Base-by-base conservation (phyloP, 2,329 filamentous ascomycete genomes). In the Xylariaceae sp. region DNA sequence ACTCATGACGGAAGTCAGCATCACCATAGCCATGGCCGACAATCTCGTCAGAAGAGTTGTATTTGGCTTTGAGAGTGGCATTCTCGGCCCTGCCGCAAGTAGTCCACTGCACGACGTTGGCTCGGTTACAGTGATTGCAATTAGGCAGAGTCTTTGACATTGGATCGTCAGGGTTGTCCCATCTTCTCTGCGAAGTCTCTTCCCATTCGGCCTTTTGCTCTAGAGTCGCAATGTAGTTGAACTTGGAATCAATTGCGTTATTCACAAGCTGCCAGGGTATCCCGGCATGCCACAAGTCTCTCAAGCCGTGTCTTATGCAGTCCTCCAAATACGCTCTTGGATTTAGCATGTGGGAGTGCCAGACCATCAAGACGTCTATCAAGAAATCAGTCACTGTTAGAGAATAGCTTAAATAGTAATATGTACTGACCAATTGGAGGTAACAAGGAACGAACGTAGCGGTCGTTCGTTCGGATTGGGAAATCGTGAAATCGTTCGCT, bases 341-440 rank as follows among this genome's bases (percentile, higher is more conserved):
- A 58, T 90, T 91, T 3, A 92, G 78, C 80, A 89, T 85, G 61
- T 89, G 87, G 0, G 86, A 73, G 65, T 92, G 88, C 83, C 85
- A 88, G 0, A 91, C 83, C 85, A 91, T 87, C 17, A 90, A 67
- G 1, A 91, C 80, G 67, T 91, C 87, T 75, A 66, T 17, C 27
- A 12, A 32, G 3, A 11, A 14, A 38, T 65, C 14, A 69, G 66
- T 35, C 58, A 59, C 47, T 60, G 30, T 35, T 42, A 32, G 36
- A 33, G 33, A 22, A 58, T 39, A 32, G 38, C 53, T 30, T 31
- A 27, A 27, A 27, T 27, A n/a, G 15, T 31, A 27, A 19, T 32
- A 43, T 43, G 6, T 35, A 10, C 50, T 35, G 65, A 85, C 81
- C 83, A 43, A 86, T 65, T 1, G 83, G 83, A 2, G 82, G 82